Percentiles rank a stretch among this genome's conserved stretches.
Evolutionary conservation across 192 early-diverging fungal species (phyloP).

Genomic region (Thoreauomyces humboldtii): DNA sequence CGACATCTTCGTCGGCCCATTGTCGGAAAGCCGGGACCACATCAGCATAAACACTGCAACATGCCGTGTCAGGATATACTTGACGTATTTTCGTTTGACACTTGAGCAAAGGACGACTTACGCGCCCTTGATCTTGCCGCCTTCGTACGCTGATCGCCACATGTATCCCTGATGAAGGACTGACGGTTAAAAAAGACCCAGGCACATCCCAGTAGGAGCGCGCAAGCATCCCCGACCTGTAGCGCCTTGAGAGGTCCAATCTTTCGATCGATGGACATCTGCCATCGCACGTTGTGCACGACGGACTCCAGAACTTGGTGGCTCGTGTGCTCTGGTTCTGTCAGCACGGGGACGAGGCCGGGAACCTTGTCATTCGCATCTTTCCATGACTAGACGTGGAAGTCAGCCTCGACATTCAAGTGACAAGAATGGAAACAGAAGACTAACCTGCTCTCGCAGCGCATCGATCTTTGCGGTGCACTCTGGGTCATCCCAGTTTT

Average conservation of each 20-base stretch:
- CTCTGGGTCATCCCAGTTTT: conserved; percentile 47
- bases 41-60: conserved; percentile 72
- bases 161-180: conserved; percentile 76
- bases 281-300: conserved; percentile 73
- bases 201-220: background rate
- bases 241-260: conserved; percentile 84
- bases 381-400: too few species aligned
- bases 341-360: conserved; percentile 20
- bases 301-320: conserved; percentile 48
- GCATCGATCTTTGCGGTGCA: conserved; percentile 45
- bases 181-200: background rate
- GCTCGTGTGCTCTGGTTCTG: conserved; percentile 17
- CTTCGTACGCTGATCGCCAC: conserved; percentile 84
- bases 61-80: too few species aligned
- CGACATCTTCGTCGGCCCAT: conserved; percentile 61
- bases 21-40: conserved; percentile 72
- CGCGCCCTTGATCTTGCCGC: conserved; percentile 71
- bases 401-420: background rate
- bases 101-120: too few species aligned
- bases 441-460: conserved; percentile 36
- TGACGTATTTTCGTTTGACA: too few species aligned
- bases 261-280: conserved; percentile 86
- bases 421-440: conserved; percentile 25
- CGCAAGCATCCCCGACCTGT: conserved; percentile 49
- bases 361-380: conserved; percentile 16